A percentile compares a stretch with the other conserved stretches of the same genome.
Conservation (phyloP, 768 basidiomycete species). For the Boletales sp. region DNA sequence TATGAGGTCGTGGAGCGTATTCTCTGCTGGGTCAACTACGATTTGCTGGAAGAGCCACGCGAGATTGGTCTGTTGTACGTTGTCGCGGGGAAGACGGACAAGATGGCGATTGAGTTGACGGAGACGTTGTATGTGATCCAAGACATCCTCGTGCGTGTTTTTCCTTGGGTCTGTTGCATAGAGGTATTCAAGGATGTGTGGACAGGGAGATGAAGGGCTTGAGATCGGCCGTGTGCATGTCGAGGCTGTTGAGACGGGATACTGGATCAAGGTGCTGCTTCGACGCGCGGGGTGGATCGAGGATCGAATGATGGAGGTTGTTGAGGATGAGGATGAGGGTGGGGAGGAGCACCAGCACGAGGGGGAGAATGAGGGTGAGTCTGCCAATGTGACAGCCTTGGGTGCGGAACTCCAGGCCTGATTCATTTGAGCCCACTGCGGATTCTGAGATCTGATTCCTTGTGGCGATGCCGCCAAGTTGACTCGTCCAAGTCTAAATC, state of each 20-base stretch:
- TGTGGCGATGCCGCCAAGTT: too few relatives aligned
- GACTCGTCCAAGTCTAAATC: too few relatives aligned
- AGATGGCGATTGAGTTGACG: neutral
- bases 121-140: neutral
- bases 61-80: slow-evolving; percentile 12
- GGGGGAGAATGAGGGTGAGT: too few relatives aligned
- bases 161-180: neutral
- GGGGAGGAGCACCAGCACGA: neutral
- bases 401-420: too few relatives aligned
- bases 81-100: slow-evolving; percentile 1
- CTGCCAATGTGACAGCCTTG: too few relatives aligned
- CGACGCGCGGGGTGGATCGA: neutral
- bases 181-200: neutral
- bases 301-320: neutral
- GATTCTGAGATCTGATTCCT: too few relatives aligned
- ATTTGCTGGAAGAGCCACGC: slow-evolving; percentile 3
- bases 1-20: slow-evolving; percentile 4
- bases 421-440: too few relatives aligned
- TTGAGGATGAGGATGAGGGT: neutral
- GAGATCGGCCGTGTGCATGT: neutral
- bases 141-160: slow-evolving; percentile 10
- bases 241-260: slow-evolving; percentile 17
- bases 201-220: slow-evolving; percentile 3
- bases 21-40: slow-evolving; percentile 7
- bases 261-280: slow-evolving; percentile 11